Percentiles rank a stretch among this genome's conserved stretches.
Conservation (phyloP, 176 grass and related monocot genomes). For the Ensete ventricosum region DNA sequence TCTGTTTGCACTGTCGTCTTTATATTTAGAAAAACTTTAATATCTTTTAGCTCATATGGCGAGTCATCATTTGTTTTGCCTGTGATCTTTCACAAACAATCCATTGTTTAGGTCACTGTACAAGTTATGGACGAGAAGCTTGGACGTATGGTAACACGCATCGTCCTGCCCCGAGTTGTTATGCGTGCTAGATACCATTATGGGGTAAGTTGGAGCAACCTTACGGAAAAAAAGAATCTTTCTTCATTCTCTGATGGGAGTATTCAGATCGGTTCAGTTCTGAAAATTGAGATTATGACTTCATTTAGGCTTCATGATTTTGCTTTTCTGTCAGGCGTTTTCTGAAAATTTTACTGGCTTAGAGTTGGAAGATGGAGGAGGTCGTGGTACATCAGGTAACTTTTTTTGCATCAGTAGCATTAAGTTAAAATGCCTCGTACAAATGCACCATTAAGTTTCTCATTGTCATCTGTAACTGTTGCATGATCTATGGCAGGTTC, state of each 20-base stretch:
- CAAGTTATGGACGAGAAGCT: constrained; percentile 91
- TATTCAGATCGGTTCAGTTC: not conserved
- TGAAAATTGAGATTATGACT: not conserved
- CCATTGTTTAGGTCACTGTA: constrained; percentile 54
- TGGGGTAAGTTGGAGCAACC: constrained; percentile 42
- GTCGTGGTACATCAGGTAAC: constrained; percentile 95
- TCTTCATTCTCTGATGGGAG: not conserved
- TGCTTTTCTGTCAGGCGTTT: constrained; percentile 52
- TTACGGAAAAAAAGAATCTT: too few relatives aligned
- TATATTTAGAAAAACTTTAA: constrained; percentile 9
- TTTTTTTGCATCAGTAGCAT: not conserved
- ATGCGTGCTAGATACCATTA: constrained; percentile 99
- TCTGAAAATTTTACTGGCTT: constrained; percentile 93
- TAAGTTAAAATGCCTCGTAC: not conserved
- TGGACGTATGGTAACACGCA: constrained; percentile 77
- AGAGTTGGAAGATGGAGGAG: constrained; percentile 97
- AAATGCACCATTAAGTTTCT: not conserved
- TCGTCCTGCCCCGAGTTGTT: constrained; percentile 87
- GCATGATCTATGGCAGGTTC: constrained; percentile 41
- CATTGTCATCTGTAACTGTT: not conserved
- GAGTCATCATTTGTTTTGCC: not conserved
- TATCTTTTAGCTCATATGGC: too few relatives aligned
- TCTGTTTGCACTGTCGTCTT: not conserved
- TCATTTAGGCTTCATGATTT: not conserved
- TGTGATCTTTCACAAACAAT: not conserved